These are phyloP conservation scores for Fusarium protoensiforme DNA, from an alignment of 2,329 filamentous ascomycete species.

Conservation along the genomic window DNA sequence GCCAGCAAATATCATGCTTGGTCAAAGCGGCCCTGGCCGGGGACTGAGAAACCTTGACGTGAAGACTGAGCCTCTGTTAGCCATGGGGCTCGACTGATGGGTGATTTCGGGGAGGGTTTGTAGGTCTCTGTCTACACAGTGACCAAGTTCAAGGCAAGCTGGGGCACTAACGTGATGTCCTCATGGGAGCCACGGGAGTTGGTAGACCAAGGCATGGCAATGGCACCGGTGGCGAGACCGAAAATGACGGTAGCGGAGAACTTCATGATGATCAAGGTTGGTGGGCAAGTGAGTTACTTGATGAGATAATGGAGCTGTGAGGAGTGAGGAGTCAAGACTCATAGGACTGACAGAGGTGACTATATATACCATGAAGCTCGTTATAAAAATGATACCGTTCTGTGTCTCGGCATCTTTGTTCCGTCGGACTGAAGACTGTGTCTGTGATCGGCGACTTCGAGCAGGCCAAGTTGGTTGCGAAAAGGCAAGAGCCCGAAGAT, in stretches of 20 bases:
- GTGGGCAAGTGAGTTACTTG: background rate
- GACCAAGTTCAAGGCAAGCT: too few species aligned
- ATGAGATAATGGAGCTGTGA: background rate
- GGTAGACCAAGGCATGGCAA: background rate
- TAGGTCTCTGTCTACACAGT: too few species aligned
- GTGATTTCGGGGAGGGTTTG: background rate
- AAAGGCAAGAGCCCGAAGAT: background rate
- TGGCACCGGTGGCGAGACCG: background rate
- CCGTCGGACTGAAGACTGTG: background rate
- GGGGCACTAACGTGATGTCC: slow-evolving; percentile 15
- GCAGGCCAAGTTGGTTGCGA: background rate
- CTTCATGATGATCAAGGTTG: slow-evolving; percentile 5
- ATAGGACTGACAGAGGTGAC: background rate
- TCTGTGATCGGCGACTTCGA: background rate
- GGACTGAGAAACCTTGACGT: slow-evolving; percentile 6
- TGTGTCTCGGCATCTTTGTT: background rate
- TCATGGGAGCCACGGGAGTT: background rate
- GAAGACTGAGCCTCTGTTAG: background rate
- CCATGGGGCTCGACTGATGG: background rate
- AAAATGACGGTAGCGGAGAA: background rate
- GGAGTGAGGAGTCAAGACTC: background rate
- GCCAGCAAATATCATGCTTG: background rate
- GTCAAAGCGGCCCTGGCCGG: background rate
- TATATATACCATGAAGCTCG: background rate
- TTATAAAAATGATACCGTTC: background rate